Percentiles rank a stretch among this genome's conserved stretches.
These are phyloP conservation scores for Spirogloea muscicola DNA, from an alignment of 139 green algal species.

Conservation along the genomic window DNA sequence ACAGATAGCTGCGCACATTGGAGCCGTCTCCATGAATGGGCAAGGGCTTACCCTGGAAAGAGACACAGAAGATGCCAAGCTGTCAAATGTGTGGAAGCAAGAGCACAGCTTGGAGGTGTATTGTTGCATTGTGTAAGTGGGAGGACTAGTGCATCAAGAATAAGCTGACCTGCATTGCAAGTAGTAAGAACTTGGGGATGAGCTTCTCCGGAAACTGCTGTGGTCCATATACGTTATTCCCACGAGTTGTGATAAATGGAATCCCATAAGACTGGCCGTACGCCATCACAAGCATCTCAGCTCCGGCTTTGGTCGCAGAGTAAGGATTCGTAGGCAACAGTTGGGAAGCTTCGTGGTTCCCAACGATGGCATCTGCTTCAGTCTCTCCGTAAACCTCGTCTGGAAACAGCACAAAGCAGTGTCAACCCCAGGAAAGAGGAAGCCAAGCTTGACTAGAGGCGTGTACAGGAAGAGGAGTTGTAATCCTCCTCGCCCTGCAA, in stretches of 20 bases:
- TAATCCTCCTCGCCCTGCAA: no score
- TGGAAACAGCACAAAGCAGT: no score
- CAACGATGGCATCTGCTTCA: conserved; percentile 34
- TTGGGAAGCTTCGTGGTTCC: conserved; percentile 65
- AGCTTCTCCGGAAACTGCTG: conserved; percentile 78
- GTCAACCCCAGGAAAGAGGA: no score
- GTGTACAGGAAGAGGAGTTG: no score
- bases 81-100: no score
- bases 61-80: no score
- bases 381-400: conserved; percentile 57
- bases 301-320: conserved; percentile 86
- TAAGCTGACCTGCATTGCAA: conserved; percentile 48
- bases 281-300: conserved; percentile 93
- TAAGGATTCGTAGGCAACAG: conserved; percentile 99
- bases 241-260: conserved; percentile 87
- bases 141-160: no score
- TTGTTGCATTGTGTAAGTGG: no score
- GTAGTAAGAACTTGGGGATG: conserved; percentile 58
- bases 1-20: conserved; percentile 56
- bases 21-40: conserved; percentile 67
- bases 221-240: conserved; percentile 99
- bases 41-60: conserved; percentile 59
- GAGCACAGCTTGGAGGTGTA: no score
- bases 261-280: conserved; percentile 75
- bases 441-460: no score